These are phyloP conservation scores for Backusella luteola DNA, from an alignment of 192 early-diverging fungal genomes.

Conservation along the genomic window DNA sequence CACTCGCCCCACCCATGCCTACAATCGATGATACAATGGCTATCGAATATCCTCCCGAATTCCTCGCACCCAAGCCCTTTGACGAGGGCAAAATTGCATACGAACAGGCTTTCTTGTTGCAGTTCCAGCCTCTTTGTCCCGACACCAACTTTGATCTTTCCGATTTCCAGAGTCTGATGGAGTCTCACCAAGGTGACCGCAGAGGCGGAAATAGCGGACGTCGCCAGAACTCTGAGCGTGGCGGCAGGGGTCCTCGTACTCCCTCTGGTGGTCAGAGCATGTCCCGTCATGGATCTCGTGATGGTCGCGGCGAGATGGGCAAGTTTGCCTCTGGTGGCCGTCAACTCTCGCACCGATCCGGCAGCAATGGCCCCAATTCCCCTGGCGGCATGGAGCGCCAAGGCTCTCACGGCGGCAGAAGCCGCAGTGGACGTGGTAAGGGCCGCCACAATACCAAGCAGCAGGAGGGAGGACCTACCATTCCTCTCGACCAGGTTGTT, in stretches of 20 bases:
- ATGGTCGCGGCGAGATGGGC: conserved; percentile 36
- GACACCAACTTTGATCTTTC: conserved; percentile 59
- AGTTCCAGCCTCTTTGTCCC: conserved; percentile 64
- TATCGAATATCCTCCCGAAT: conserved; percentile 45
- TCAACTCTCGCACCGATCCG: conserved; percentile 42
- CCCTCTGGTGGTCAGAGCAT: conserved; percentile 37
- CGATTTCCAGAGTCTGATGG: conserved; percentile 47
- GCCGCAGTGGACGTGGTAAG: conserved; percentile 59
- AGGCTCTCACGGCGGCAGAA: conserved; percentile 44
- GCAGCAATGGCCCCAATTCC: conserved; percentile 37
- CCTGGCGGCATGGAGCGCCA: conserved; percentile 53
- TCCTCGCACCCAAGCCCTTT: conserved; percentile 53
- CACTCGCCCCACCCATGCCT: conserved; percentile 37
- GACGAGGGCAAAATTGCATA: conserved; percentile 66
- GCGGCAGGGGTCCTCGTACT: conserved; percentile 18
- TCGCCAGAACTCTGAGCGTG: conserved; percentile 35
- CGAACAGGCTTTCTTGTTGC: conserved; percentile 74
- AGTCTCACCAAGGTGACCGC: conserved; percentile 37
- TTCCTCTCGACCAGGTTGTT: conserved; percentile 62
- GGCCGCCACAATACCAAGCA: conserved; percentile 38
- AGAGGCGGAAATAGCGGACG: conserved; percentile 10
- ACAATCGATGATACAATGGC: conserved; percentile 45
- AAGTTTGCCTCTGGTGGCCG: conserved; percentile 37
- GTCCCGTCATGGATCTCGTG: conserved; percentile 33
- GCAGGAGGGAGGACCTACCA: conserved; percentile 43